These are phyloP conservation scores for Linum lewisii DNA, from an alignment of 345 rosid species.

Conservation along the genomic window DNA sequence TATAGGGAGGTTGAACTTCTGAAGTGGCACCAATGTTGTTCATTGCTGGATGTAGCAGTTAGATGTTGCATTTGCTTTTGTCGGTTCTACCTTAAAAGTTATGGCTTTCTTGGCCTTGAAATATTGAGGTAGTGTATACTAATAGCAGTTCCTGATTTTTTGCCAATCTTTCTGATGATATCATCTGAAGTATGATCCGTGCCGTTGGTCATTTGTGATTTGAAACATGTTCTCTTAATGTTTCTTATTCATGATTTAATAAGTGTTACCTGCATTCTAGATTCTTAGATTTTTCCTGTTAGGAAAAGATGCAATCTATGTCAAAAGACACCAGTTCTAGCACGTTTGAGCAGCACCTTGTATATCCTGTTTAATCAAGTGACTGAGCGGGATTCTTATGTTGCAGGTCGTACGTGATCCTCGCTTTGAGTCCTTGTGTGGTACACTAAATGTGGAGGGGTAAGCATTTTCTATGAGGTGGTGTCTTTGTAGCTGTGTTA, in stretches of 20 bases:
- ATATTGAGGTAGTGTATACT: neutral
- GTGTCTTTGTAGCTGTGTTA: neutral
- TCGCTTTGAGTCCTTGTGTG: slow-evolving; percentile 62
- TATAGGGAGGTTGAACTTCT: neutral
- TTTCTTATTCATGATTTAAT: neutral
- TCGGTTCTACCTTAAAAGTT: neutral
- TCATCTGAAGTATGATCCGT: neutral
- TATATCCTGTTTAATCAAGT: neutral
- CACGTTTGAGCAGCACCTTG: neutral
- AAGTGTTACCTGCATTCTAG: too few species aligned
- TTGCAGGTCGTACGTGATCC: slow-evolving; percentile 61
- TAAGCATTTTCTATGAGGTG: slow-evolving; percentile 13
- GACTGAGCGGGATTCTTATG: neutral
- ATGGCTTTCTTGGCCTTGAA: neutral
- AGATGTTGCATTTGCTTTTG: neutral
- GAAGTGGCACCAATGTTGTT: neutral
- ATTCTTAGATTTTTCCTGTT: too few species aligned
- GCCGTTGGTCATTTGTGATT: neutral
- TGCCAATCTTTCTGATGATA: neutral
- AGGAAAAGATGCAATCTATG: too few species aligned
- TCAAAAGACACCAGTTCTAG: too few species aligned
- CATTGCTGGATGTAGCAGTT: neutral
- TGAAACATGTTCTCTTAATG: neutral
- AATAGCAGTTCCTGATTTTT: neutral
- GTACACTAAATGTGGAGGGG: slow-evolving; percentile 60